A percentile compares a stretch with the other conserved stretches of the same genome.
phyloP scores from a whole-genome alignment of 371 early-diverging fungal species.

The Mortierella sp. region DNA sequence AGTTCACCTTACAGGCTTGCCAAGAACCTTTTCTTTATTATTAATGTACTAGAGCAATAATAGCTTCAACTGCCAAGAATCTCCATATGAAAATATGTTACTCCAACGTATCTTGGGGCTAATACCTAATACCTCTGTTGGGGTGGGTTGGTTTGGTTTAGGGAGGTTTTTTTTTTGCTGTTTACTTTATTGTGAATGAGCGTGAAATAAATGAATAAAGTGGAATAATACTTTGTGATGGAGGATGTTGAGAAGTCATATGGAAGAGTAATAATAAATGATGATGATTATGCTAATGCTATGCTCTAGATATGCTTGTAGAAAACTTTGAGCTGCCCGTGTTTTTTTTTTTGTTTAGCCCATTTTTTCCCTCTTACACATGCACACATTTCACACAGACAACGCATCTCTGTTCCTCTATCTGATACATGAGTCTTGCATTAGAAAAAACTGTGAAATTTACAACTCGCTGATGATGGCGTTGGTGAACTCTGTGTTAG shows the following conservation, averaged over 20 bases:
- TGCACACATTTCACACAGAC: neutral
- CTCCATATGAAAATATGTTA: conserved; percentile 9
- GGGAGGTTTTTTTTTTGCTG: neutral
- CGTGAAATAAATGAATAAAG: conserved; percentile 10
- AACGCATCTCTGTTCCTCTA: conserved; percentile 4
- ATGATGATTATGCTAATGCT: conserved; percentile 7
- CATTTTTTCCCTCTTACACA: too few relatives aligned
- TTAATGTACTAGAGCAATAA: neutral
- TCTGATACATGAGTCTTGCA: neutral
- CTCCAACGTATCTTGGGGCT: neutral
- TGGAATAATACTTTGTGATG: conserved; percentile 13
- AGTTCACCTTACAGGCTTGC: neutral
- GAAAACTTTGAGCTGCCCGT: neutral
- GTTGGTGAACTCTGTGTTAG: conserved; percentile 92
- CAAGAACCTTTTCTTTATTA: neutral
- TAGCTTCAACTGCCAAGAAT: neutral
- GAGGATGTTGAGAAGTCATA: conserved; percentile 1
- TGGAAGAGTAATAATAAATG: conserved; percentile 6
- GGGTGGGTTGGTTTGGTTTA: too few relatives aligned
- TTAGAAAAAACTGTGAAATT: conserved; percentile 4
- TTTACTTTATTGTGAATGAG: conserved; percentile 21
- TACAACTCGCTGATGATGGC: conserved; percentile 79
- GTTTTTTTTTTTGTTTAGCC: neutral
- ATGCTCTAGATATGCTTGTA: neutral
- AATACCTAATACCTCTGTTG: neutral